Percentiles rank a stretch among this genome's conserved stretches.
Conservation (phyloP, 2,329 filamentous ascomycete species). For the Cladosporium sp. region DNA sequence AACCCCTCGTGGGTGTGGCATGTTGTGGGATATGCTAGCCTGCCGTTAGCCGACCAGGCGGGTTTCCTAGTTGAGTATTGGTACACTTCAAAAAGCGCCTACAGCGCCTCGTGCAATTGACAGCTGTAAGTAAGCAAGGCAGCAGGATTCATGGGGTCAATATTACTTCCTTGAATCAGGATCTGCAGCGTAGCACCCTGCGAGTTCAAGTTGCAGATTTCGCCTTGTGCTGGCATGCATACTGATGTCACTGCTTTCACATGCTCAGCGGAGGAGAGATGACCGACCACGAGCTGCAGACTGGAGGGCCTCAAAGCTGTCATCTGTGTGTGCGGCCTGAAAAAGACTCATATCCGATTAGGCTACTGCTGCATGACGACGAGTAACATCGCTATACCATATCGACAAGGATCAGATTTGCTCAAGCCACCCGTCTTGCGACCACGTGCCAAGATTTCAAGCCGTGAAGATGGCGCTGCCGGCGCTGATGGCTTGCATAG, state of each 20-base stretch:
- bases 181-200: background rate
- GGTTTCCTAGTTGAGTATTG: background rate
- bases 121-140: background rate
- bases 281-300: background rate
- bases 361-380: background rate
- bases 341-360: background rate
- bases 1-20: background rate
- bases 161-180: background rate
- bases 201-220: background rate
- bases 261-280: background rate
- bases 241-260: background rate
- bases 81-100: background rate
- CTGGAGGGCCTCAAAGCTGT: background rate
- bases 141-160: background rate
- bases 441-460: background rate
- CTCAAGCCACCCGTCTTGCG: background rate
- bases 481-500: slow-evolving; percentile 6
- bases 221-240: background rate
- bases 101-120: background rate
- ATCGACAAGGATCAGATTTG: background rate
- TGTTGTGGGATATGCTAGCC: background rate
- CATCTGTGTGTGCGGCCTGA: background rate
- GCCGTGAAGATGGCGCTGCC: slow-evolving; percentile 2
- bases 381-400: background rate
- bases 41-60: background rate